A percentile compares a stretch with the other conserved stretches of the same genome.
phyloP scores from a whole-genome alignment of 768 basidiomycete genomes.

The Hericium coralloides region DNA sequence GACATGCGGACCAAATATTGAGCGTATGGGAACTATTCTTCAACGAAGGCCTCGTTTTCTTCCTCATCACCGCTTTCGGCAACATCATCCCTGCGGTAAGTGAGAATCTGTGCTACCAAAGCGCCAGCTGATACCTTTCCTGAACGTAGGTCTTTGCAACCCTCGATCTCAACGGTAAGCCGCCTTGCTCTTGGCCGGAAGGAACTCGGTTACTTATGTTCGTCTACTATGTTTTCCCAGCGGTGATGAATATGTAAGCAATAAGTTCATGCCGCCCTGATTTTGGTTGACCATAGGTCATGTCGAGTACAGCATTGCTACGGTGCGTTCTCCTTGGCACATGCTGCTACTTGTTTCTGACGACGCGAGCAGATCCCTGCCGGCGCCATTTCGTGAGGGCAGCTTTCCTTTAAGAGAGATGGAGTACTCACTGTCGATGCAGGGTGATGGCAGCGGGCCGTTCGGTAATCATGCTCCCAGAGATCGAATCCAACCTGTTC shows the following conservation, averaged over 20 bases:
- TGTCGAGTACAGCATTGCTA: not conserved
- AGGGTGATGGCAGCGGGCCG: not conserved
- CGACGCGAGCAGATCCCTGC: no score
- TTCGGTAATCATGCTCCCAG: not conserved
- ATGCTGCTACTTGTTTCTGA: no score
- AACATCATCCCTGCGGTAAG: not conserved
- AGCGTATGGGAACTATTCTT: not conserved
- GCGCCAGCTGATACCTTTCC: not conserved
- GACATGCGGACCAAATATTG: not conserved
- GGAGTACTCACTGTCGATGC: not conserved
- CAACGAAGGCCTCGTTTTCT: not conserved
- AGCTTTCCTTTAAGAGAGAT: no score
- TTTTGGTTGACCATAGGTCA: not conserved
- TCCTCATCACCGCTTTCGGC: not conserved
- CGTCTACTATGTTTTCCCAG: not conserved
- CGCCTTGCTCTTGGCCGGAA: not conserved
- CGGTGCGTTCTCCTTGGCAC: not conserved
- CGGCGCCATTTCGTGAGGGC: no score
- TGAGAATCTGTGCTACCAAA: not conserved
- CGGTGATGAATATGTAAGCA: not conserved
- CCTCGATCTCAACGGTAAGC: not conserved
- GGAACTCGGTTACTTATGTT: not conserved
- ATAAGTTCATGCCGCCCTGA: not conserved
- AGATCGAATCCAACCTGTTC: not conserved
- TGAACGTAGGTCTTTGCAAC: not conserved